These are phyloP conservation scores for Ceratobasidium papillatum DNA, from an alignment of 1,284 basidiomycete genomes.

Conservation along the genomic window DNA sequence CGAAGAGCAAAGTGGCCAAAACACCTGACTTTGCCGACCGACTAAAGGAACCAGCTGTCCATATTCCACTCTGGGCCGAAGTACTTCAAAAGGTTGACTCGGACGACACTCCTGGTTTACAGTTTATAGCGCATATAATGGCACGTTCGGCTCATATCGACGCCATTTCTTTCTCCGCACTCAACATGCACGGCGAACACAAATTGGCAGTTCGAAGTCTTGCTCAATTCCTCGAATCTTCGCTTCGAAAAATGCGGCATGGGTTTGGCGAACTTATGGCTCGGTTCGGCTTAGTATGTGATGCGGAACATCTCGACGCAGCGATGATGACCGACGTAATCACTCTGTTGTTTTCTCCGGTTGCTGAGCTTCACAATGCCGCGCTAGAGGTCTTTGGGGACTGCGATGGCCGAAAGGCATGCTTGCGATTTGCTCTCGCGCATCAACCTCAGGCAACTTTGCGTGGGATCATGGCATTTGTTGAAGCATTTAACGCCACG, in stretches of 20 bases:
- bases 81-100: constrained; percentile 2
- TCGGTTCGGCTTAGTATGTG: constrained; percentile 60
- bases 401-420: constrained; percentile 84
- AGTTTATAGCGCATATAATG: constrained; percentile 25
- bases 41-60: constrained; percentile 18
- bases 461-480: constrained; percentile 71
- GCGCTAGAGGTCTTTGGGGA: constrained; percentile 84
- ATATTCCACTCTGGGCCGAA: constrained; percentile 20
- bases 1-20: not conserved
- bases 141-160: constrained; percentile 30
- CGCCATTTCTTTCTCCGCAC: constrained; percentile 57
- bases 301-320: constrained; percentile 64
- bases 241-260: constrained; percentile 63
- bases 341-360: constrained; percentile 80
- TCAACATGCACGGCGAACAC: constrained; percentile 7
- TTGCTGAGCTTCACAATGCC: constrained; percentile 73
- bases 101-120: not conserved
- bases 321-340: constrained; percentile 65
- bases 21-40: not conserved
- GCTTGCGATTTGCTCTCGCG: constrained; percentile 78
- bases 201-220: constrained; percentile 47
- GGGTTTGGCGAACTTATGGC: constrained; percentile 72
- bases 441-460: constrained; percentile 71
- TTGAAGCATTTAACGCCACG: constrained; percentile 70
- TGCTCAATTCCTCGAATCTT: constrained; percentile 65